phyloP scores from a whole-genome alignment of 192 early-diverging fungal species.

The Thamnidium elegans region DNA sequence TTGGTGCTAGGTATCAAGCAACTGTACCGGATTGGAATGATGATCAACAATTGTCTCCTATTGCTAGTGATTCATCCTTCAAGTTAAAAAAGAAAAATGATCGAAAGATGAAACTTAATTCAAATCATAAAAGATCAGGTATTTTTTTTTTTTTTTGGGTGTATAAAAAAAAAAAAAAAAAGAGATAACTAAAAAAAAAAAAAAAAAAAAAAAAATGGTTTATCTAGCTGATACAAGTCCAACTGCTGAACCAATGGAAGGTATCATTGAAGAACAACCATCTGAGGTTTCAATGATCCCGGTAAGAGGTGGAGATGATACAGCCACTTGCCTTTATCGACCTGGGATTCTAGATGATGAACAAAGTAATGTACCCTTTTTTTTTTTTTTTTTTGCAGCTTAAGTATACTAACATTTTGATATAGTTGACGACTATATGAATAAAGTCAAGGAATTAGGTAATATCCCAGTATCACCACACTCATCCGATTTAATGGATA shows the following conservation, averaged over 20 bases:
- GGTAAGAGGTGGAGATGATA: conserved; percentile 28
- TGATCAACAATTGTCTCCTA: too few species aligned
- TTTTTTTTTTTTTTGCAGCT: background rate
- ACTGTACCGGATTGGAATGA: conserved; percentile 50
- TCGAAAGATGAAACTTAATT: too few species aligned
- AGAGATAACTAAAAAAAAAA: too few species aligned
- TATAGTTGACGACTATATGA: conserved; percentile 46
- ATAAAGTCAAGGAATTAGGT: conserved; percentile 26
- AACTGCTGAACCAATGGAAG: background rate
- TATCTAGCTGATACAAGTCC: too few species aligned
- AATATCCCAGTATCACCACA: conserved; percentile 39
- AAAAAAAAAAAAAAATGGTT: too few species aligned
- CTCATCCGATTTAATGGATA: conserved; percentile 65
- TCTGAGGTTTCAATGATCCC: too few species aligned
- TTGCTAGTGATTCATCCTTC: too few species aligned
- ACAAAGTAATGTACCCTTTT: conserved; percentile 25
- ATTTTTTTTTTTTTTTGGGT: too few species aligned
- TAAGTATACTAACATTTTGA: background rate
- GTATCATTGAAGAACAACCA: too few species aligned
- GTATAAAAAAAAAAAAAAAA: too few species aligned
- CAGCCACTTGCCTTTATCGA: conserved; percentile 36
- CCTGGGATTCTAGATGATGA: conserved; percentile 38
- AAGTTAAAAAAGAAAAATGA: too few species aligned
- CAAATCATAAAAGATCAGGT: too few species aligned
- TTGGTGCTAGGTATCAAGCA: conserved; percentile 83